Conservation (phyloP, 2,329 filamentous ascomycete genomes). For the Alternaria triticina region DNA sequence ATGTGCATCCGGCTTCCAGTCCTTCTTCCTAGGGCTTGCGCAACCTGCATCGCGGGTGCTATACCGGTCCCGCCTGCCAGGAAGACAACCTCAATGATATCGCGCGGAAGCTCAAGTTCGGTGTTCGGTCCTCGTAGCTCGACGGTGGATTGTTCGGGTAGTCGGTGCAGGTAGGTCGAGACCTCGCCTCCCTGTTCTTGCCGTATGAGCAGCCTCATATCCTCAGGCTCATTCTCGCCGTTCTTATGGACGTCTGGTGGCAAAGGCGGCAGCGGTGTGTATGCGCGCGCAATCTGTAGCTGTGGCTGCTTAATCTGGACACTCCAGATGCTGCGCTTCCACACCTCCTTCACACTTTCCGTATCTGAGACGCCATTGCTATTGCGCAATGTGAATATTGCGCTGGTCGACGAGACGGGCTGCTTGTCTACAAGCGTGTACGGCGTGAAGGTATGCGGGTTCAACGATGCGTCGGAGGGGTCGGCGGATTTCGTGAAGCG, state of each 20-base stretch:
- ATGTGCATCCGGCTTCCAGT: conserved; percentile 65
- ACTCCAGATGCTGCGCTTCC: conserved; percentile 76
- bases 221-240: conserved; percentile 39
- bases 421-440: conserved; percentile 70
- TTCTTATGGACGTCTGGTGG: conserved; percentile 37
- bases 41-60: conserved; percentile 84
- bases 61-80: conserved; percentile 93
- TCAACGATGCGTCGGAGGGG: conserved; percentile 52
- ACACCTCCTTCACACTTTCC: conserved; percentile 48
- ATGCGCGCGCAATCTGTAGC: conserved; percentile 87
- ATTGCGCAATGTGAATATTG: conserved; percentile 70
- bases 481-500: conserved; percentile 34
- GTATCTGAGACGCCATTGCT: conserved; percentile 32
- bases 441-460: conserved; percentile 66
- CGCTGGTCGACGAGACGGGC: conserved; percentile 69
- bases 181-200: conserved; percentile 82
- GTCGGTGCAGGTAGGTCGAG: conserved; percentile 75
- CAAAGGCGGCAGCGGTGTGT: conserved; percentile 80
- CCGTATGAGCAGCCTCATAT: conserved; percentile 78
- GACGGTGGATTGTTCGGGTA: conserved; percentile 68
- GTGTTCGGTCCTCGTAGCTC: conserved; percentile 80
- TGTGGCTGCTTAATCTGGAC: conserved; percentile 95
- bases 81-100: conserved; percentile 72
- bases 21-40: conserved; percentile 63
- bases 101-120: conserved; percentile 66